Evolutionary conservation across 129 eudicot species (phyloP).

Genomic region (Deinandra increscens): DNA sequence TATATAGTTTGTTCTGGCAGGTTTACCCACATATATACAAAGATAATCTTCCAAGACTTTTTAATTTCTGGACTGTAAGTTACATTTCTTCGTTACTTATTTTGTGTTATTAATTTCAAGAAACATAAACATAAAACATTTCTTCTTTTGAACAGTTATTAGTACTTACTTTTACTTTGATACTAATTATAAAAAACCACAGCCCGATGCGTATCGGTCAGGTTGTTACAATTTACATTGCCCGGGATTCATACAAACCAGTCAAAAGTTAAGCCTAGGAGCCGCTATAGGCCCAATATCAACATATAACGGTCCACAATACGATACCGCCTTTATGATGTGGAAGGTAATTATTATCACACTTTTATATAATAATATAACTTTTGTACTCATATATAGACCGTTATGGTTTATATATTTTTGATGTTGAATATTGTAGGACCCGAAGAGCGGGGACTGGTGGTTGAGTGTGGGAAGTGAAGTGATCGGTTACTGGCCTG

Average conservation of each 20-base stretch:
- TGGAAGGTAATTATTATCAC: constrained; percentile 99
- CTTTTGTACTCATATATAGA: neutral
- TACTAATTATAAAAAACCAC: neutral
- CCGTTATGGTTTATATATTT: too few relatives aligned
- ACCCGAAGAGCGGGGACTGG: constrained; percentile 75
- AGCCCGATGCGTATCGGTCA: constrained; percentile 72
- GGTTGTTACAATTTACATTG: constrained; percentile 89
- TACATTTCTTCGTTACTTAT: neutral
- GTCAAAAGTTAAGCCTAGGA: constrained; percentile 58
- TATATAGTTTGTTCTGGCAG: constrained; percentile 38
- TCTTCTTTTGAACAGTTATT: too few relatives aligned
- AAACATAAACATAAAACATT: too few relatives aligned
- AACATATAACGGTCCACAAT: constrained; percentile 63
- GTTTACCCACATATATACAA: constrained; percentile 67
- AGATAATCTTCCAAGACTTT: constrained; percentile 73
- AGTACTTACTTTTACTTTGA: too few relatives aligned
- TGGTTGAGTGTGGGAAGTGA: constrained; percentile 81
- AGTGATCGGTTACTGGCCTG: constrained; percentile 83
- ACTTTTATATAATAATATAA: neutral
- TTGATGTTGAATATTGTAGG: constrained; percentile 34
- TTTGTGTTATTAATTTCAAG: neutral
- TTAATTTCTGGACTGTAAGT: constrained; percentile 93
- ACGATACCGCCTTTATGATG: constrained; percentile 50
- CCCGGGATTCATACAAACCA: constrained; percentile 84
- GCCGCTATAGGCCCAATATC: constrained; percentile 72